phyloP scores from a whole-genome alignment of 148 eudicot species.

The Rhododendron griersonianum region DNA sequence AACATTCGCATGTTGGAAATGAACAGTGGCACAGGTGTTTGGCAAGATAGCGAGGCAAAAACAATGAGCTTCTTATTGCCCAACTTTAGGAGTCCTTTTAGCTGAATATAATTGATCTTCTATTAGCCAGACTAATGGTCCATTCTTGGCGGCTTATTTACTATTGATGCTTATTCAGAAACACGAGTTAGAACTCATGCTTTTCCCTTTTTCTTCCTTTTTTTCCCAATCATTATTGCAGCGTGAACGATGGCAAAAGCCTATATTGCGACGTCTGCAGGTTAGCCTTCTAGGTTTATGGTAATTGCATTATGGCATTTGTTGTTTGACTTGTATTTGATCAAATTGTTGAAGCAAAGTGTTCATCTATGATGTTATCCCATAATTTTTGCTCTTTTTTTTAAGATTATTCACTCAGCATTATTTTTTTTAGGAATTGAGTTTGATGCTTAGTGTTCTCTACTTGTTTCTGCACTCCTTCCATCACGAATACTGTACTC shows the following conservation, averaged over 20 bases:
- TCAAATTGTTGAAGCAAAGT: not conserved
- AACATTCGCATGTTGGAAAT: not conserved
- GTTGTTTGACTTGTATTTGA: not conserved
- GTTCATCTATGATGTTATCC: not conserved
- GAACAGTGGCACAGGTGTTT: not conserved
- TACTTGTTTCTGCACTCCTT: not conserved
- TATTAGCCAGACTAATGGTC: not conserved
- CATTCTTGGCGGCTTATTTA: not conserved
- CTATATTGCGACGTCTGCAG: slow-evolving; percentile 90
- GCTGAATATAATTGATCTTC: not conserved
- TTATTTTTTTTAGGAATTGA: not conserved
- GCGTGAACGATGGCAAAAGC: slow-evolving; percentile 90
- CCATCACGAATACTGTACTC: not conserved
- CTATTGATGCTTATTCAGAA: not conserved
- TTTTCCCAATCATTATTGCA: slow-evolving; percentile 28
- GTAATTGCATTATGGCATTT: not conserved
- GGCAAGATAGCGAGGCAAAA: not conserved
- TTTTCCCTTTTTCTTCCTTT: slow-evolving; percentile 4
- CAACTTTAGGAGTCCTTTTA: not conserved
- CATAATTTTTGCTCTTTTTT: not conserved
- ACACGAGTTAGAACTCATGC: not conserved
- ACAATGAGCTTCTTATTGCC: not conserved
- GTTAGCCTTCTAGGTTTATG: slow-evolving; percentile 31
- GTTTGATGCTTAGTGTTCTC: not conserved
- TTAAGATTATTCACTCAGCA: not conserved